Evolutionary conservation across 2,329 filamentous ascomycete genomes (phyloP).

Genomic region (Colletotrichum kahawae): DNA sequence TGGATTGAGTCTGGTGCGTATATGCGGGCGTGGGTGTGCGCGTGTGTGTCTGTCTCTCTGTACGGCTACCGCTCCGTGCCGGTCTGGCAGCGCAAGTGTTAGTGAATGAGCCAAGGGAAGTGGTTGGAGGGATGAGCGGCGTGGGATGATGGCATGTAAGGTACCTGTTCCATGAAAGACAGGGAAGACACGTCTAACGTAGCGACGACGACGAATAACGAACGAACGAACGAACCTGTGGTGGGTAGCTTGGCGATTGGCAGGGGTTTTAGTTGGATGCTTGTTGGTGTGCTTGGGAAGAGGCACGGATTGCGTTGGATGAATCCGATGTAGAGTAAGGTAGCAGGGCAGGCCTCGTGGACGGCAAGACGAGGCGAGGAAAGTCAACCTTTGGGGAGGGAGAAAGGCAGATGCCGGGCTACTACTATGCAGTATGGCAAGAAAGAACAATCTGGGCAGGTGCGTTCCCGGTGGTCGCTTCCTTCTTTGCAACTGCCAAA

Average conservation of each 20-base stretch:
- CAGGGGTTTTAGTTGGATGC: not conserved
- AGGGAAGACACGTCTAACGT: not conserved
- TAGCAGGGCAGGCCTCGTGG: not conserved
- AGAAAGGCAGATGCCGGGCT: not conserved
- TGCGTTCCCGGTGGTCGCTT: not conserved
- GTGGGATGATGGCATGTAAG: not conserved
- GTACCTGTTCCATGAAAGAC: not conserved
- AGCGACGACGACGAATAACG: not conserved
- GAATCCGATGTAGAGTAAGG: not conserved
- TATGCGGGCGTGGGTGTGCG: not conserved
- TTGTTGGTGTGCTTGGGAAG: not conserved
- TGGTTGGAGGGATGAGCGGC: not conserved
- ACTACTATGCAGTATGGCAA: not conserved
- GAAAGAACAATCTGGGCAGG: not conserved
- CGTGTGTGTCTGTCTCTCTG: not conserved
- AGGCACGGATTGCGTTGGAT: not conserved
- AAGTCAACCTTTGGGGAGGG: not conserved
- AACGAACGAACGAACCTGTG: not conserved
- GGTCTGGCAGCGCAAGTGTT: conserved; percentile 1
- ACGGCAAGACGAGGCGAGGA: not conserved
- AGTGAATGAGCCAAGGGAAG: not conserved
- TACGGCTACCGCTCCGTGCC: not conserved
- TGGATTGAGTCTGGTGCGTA: not conserved
- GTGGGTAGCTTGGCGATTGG: conserved; percentile 1
- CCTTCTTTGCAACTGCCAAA: not conserved